Evolutionary conservation across 148 eudicot species (phyloP), one percentile per base, ranked within the genome.

Genomic region (Vaccinium corymbosum): DNA sequence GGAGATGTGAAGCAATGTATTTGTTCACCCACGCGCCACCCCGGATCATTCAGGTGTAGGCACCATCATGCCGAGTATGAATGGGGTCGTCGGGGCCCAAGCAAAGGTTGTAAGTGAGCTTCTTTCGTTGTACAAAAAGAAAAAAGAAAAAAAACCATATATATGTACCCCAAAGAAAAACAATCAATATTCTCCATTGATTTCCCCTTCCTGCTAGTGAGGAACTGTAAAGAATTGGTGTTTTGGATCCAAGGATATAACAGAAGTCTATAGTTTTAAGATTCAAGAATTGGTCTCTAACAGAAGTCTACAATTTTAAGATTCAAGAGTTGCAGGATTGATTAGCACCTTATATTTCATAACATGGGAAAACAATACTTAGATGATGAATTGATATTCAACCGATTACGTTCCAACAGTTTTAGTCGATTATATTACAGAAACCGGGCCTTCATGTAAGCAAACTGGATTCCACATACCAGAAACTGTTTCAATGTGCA

Each of bases 1-100:
- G 62, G 84, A 20, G 75, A 2, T 11, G 77, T 35, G 79, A 89
- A 73, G 68, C 71, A 80, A 62, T 89, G 91, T 70, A 42, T 89
- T 57, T 89, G 91, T 80, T 89, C 91, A 38, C 91, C 91, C 66
- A 89, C 91, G 7, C 59, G 48, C 77, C 91, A 89, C 75, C 91
- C 3, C 0, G 89, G 91, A 22, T 89, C 89, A 25, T 89, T 89
- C 83, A 81, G 87, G 87, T 89, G 91, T 64, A 89, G 88, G 82
- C 86, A 80, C 9, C 91, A 89, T 70, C 88, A 38, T 82, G 80
- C 87, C 4, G 80, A 70, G 22, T 89, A 89, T 80, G 29, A 78
- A 78, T 89, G 90, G 90, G 86, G 64, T 42, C 16, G 32, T 49
- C 17, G 16, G 76, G 84, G 6, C 80, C 64, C 62, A 76, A 73